These are phyloP conservation scores for Ilyonectria sp. DNA, from an alignment of 2,329 filamentous ascomycete genomes.

Conservation along the genomic window DNA sequence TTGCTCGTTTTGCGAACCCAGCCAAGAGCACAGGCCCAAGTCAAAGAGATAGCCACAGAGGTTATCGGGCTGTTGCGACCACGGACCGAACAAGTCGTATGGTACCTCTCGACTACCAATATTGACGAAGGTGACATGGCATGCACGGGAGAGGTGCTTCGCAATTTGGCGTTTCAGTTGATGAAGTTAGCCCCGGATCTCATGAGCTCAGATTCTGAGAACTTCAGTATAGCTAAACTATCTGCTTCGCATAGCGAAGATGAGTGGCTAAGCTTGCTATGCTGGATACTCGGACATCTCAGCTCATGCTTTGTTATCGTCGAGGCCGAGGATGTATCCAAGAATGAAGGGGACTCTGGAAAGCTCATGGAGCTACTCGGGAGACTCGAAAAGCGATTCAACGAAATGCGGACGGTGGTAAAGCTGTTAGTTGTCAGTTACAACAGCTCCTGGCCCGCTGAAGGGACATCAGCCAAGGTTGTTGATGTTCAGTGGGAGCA, in stretches of 20 bases:
- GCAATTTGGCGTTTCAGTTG: slow-evolving; percentile 13
- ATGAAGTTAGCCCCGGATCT: slow-evolving; percentile 1
- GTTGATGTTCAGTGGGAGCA: too few species aligned
- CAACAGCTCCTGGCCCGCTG: too few species aligned
- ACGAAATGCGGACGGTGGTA: background rate
- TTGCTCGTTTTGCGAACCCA: slow-evolving; percentile 14
- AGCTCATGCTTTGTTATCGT: slow-evolving; percentile 5
- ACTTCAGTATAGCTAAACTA: slow-evolving; percentile 5
- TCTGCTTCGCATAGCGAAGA: background rate
- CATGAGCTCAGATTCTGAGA: background rate
- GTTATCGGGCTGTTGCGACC: slow-evolving; percentile 7
- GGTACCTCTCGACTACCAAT: slow-evolving; percentile 7
- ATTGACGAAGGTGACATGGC: background rate
- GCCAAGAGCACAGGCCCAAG: slow-evolving; percentile 1
- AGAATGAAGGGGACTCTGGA: background rate
- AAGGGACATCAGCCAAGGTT: too few species aligned
- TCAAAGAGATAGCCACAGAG: slow-evolving; percentile 20
- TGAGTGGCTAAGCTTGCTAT: slow-evolving; percentile 16
- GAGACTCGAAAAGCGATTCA: background rate
- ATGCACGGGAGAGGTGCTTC: background rate
- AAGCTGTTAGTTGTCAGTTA: slow-evolving; percentile 7
- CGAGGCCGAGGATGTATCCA: slow-evolving; percentile 18
- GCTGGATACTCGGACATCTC: background rate
- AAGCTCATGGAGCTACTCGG: background rate
- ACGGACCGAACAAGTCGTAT: background rate